Evolutionary conservation across 108 stramenopile genomes (phyloP), one percentile per base, ranked within the genome.

Genomic region (Schizochytrium sp.): DNA sequence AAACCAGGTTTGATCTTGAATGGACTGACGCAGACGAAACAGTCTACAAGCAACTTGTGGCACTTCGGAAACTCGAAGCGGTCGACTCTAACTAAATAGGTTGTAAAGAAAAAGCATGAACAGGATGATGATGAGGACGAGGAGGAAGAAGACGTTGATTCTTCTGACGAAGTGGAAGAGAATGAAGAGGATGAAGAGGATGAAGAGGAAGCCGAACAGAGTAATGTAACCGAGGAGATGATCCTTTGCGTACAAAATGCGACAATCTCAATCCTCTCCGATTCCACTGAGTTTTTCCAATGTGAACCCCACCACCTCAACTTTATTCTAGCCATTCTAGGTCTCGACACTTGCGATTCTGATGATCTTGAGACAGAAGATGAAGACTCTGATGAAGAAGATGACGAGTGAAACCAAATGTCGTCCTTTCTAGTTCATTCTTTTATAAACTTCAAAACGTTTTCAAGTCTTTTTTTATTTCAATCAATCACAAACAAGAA

Each of bases 51-150:
- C 28, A 28, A 28, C 28, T 28, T 28, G 28, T 28, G 28, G 28
- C 28, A 28, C 28, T 28, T 28, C 28, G 28, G 28, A 28, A 28
- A 28, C 28, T 28, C 28, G 28, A 28, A 28, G 28, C 28, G 28
- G 28, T 28, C 28, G 28, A 28, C 28, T 28, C 28, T 28, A 28
- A 28, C 28, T 28, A 28, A 28, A 60, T 17, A 60, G 59, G 59
- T 60, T 60, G 59, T 19, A 17, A 60, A 60, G 19, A n/a, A 60
- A 19, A n/a, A 40, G 13, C 28, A 72, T 15, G 17, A 72, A 19
- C 28, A 72, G 28, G 17, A 72, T 40, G 40, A 72, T 40, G 17
- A 72, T 40, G 72, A 72, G 28, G 17, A 72, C 72, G 72, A 72
- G 28, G 17, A 72, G 15, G 72, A 72, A 19, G 17, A 72, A 13